Evolutionary conservation across 805 yeast genomes (phyloP).

Genomic region (Saturnispora dispora): DNA sequence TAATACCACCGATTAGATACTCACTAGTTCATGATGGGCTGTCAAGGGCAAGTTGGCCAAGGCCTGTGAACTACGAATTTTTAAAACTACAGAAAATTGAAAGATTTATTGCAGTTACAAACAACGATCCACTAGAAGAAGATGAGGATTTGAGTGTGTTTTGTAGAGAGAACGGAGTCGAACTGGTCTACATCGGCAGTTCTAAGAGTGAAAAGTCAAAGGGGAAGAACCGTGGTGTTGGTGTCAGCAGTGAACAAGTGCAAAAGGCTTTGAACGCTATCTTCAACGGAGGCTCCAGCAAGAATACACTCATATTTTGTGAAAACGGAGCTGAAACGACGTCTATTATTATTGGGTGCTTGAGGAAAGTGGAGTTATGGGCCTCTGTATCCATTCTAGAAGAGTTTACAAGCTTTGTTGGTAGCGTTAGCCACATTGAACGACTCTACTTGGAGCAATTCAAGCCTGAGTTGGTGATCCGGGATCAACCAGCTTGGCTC

Average conservation of each 20-base stretch:
- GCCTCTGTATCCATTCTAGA: constrained; percentile 77
- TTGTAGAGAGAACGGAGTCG: constrained; percentile 46
- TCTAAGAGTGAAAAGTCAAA: constrained; percentile 54
- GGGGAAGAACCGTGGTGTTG: constrained; percentile 76
- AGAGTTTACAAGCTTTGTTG: constrained; percentile 72
- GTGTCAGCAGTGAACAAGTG: constrained; percentile 60
- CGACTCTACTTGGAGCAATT: constrained; percentile 77
- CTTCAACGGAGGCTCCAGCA: constrained; percentile 35
- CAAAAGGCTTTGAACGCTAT: constrained; percentile 51
- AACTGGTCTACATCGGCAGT: constrained; percentile 58
- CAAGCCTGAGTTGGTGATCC: constrained; percentile 52
- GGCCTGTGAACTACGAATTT: constrained; percentile 62
- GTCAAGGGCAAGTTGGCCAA: constrained; percentile 82
- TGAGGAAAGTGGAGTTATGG: constrained; percentile 81
- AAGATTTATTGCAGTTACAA: constrained; percentile 72
- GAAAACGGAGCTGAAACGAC: constrained; percentile 85
- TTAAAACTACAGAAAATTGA: constrained; percentile 54
- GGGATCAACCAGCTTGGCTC: constrained; percentile 40
- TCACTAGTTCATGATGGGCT: constrained; percentile 59
- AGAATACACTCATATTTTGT: constrained; percentile 78
- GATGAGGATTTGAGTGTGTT: constrained; percentile 42
- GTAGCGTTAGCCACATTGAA: constrained; percentile 74
- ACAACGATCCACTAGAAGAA: constrained; percentile 53
- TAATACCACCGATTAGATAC: constrained; percentile 55
- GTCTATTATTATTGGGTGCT: constrained; percentile 74